phyloP scores from a whole-genome alignment of 1,284 basidiomycete species.

The Cryptococcus amylolentus region DNA sequence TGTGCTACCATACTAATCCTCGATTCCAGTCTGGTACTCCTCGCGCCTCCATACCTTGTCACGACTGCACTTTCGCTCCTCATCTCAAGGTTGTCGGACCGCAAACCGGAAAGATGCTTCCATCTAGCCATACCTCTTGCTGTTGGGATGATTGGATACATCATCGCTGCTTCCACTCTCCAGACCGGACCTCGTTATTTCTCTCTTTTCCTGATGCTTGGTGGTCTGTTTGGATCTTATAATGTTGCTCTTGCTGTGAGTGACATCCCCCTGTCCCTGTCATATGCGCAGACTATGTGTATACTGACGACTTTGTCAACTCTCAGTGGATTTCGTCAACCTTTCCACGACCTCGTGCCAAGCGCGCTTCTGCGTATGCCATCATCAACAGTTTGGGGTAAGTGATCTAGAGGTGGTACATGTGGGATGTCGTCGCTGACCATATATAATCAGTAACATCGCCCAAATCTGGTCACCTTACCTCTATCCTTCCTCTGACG shows the following conservation, averaged over 20 bases:
- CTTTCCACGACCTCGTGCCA: slow-evolving; percentile 36
- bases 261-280: too few relatives aligned
- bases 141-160: slow-evolving; percentile 37
- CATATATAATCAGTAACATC: slow-evolving; percentile 5
- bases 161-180: slow-evolving; percentile 30
- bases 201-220: slow-evolving; percentile 41
- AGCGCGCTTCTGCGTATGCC: slow-evolving; percentile 37
- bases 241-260: slow-evolving; percentile 26
- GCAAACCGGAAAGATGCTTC: slow-evolving; percentile 38
- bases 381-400: slow-evolving; percentile 37
- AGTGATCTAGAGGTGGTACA: neutral
- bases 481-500: slow-evolving; percentile 26
- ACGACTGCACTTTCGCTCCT: slow-evolving; percentile 32
- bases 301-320: neutral
- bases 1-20: neutral
- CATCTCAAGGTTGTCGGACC: slow-evolving; percentile 30
- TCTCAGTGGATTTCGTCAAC: slow-evolving; percentile 33
- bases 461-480: slow-evolving; percentile 40
- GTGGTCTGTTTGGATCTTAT: slow-evolving; percentile 29
- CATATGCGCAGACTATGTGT: too few relatives aligned
- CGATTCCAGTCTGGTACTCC: slow-evolving; percentile 25
- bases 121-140: slow-evolving; percentile 46
- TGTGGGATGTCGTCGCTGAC: too few relatives aligned
- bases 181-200: slow-evolving; percentile 34
- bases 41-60: slow-evolving; percentile 39